Evolutionary conservation across 495 filamentous ascomycete species (phyloP), one percentile per base, ranked within the genome.

Genomic region (Aspergillus egyptiacus): DNA sequence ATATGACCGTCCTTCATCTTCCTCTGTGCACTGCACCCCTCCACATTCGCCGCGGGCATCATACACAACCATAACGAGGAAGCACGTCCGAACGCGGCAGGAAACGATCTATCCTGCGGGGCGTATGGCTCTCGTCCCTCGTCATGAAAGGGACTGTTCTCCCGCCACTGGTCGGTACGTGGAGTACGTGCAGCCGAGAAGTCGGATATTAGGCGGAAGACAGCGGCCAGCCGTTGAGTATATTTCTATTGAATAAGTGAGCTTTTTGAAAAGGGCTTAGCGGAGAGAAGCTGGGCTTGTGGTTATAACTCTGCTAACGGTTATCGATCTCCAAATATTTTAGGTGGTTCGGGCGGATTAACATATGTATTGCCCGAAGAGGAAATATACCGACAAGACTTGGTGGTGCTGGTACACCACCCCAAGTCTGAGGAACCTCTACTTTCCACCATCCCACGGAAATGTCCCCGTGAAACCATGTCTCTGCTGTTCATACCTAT

Each of bases 1-100:
- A 10, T 41, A 44, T 17, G 36, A 15, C 25, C 35, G 33, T 37
- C 54, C 35, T 5, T 47, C 46, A 5, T 25, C 13, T 15, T 31
- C 27, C 28, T 25, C 42, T 25, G 5, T 20, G 9, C 41, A 37
- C 20, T 33, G 34, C 35, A 51, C 39, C 15, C 48, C 39, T 10
- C 17, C 49, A 6, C 40, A 24, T 30, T 50, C 54, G 4, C 50
- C 54, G 17, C 35, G 36, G 15, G 15, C 35, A 15, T 58, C 55
- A 0, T 58, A 58, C 32, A 58, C 55, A 5, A 58, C 51, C 1
- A 31, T 55, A 1, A 49, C 45, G 2, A 31, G 56, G 10, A 52
- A n/a, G n/a, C 33, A 41, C n/a, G 46, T 32, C 18, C 51, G 48
- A n/a, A 49, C 48, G 3, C 22, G 37, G 10, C 48, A 46, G 33